Evolutionary conservation across 805 yeast species (phyloP), one percentile per base, ranked within the genome.

Genomic region (Hemisphaericaspora nanyangensis): DNA sequence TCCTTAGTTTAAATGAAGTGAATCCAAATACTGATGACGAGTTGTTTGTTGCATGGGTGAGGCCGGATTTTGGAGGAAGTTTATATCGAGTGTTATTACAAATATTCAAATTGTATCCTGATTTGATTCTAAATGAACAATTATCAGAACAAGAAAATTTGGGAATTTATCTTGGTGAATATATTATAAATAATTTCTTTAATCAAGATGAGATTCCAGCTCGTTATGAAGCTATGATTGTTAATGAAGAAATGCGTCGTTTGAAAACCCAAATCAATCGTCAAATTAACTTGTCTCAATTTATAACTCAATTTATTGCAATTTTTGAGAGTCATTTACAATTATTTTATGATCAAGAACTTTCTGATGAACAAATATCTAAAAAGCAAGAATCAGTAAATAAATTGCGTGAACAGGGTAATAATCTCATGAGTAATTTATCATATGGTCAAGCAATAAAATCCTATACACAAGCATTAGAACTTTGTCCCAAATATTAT

Each of bases 361-460:
- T 8, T 22, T 22, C 26, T 3, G 8, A 3, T 22, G 26, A 22
- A 3, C 8, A 22, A 22, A 12, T 22, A 3, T 22, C 26, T 8
- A 22, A 22, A 8, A 5, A 8, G 3, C 8, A 22, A 5, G 26
- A 22, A 22, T 22, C 11, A 5, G 8, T 57, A 3, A 29, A 31
- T 29, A 45, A 43, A 41, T 49, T 64, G n/a, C 47, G 72, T 32
- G 73, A 68, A 40, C 59, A 54, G 36, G 73, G 69, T 12, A 68
- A 68, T 48, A 67, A 66, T 44, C 47, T 65, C 22, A 62, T 65
- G 71, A 37, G 55, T 4, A 60, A 55, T 40, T 48, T 49, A 38
- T 56, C 66, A 4, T 65, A 58, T 44, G 66, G 69, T 1, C 71
- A 65, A 40, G 71, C 73, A 2, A 58, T 68, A 31, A 51, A 58